Conservation (phyloP, 345 rosid genomes). For the Pistacia vera region DNA sequence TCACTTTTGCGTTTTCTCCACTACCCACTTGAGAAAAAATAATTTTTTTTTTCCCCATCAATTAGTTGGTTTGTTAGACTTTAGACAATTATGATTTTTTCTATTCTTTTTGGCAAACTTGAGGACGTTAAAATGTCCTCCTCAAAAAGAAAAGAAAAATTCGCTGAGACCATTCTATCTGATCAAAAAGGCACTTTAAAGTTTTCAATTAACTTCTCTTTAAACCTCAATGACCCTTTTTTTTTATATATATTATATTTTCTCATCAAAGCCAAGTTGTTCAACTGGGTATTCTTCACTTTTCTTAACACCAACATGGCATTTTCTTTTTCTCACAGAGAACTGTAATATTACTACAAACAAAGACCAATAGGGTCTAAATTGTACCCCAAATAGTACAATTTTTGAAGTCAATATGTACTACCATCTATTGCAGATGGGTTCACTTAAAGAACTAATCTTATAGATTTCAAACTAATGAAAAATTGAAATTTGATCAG, state of each 20-base stretch:
- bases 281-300: not conserved
- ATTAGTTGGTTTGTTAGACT: constrained; percentile 18
- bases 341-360: no score
- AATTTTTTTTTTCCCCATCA: not conserved
- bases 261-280: no score
- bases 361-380: no score
- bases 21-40: not conserved
- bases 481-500: no score
- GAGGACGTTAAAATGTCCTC: not conserved
- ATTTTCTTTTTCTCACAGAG: no score
- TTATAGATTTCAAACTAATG: no score
- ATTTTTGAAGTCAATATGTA: no score
- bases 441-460: no score
- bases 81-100: not conserved
- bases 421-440: no score
- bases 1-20: not conserved
- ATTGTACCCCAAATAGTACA: no score
- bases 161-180: not conserved
- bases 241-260: not conserved
- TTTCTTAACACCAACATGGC: not conserved
- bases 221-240: not conserved
- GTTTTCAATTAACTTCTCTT: not conserved
- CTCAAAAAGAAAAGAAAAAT: not conserved
- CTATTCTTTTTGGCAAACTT: constrained; percentile 6
- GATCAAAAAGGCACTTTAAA: not conserved